Base-by-base conservation (phyloP, 805 yeast species). In the Monosporozyma aerobia region DNA sequence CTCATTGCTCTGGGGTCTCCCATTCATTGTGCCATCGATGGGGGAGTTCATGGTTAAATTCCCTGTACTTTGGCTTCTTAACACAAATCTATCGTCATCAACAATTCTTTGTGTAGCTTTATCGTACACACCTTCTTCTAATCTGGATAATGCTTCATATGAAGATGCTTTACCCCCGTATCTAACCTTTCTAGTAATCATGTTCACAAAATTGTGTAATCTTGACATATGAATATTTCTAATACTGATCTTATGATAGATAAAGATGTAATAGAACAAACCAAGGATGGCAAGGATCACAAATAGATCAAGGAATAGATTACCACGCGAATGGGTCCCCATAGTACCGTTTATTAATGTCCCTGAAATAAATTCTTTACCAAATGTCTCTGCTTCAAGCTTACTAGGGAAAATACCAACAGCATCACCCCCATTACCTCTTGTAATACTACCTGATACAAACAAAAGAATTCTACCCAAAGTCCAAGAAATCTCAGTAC, bases 401-500 rank as follows among this genome's bases (percentile, higher is more conserved):
- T 54, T 30, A 48, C 70, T 68, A 10, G 70, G 71, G 5, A 33
- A 46, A 29, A 68, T 55, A 5, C 71, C 72, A 3, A 66, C 65
- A 3, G 48, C 44, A 3, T 29, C 43, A 19, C 49, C 54, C 2
- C 46, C 39, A n/a, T 50, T 27, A 11, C 62, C 62, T 4, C 54
- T 52, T 8, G 49, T 33, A 6, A 87, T 75, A 56, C 81, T 82
- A 14, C 90, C 79, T 0, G 95, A 82, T 0, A 96, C 97, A 65
- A 82, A 87, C 11, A 92, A 67, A 3, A 94, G 65, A 29, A 90
- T 89, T 62, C 86, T 84, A 5, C 99, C 99, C 37, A 94, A 66
- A 0, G 98, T 92, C 99, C 99, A 94, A 0, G 97, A 86, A 16
- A 94, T 72, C 59, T 94, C 99, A 4, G 82, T 80, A 2, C 95